phyloP scores from a whole-genome alignment of 2,329 filamentous ascomycete genomes.

The Paraconiothyrium brasiliense region DNA sequence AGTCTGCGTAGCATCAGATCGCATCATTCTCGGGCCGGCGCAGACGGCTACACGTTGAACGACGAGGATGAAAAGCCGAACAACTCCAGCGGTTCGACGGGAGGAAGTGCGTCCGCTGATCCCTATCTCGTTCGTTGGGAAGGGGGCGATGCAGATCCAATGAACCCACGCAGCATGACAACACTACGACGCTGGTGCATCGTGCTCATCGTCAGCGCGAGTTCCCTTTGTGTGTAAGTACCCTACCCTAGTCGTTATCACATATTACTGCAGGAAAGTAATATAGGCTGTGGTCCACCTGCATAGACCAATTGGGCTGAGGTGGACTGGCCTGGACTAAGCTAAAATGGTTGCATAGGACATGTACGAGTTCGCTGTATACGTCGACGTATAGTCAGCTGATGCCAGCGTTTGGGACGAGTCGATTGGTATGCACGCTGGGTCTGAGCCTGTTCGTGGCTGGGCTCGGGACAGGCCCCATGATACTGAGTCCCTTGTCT shows the following conservation, averaged over 20 bases:
- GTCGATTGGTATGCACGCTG: constrained; percentile 76
- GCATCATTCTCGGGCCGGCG: constrained; percentile 48
- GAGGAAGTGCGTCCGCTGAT: constrained; percentile 40
- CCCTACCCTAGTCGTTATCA: constrained; percentile 5
- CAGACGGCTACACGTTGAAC: constrained; percentile 51
- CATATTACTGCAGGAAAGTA: constrained; percentile 17
- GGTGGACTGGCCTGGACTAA: constrained; percentile 5
- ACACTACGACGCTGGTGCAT: constrained; percentile 80
- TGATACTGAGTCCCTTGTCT: constrained; percentile 65
- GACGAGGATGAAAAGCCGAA: constrained; percentile 38
- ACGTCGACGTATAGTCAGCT: constrained; percentile 83
- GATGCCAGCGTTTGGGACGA: constrained; percentile 75
- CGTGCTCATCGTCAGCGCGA: constrained; percentile 75
- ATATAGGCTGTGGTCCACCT: constrained; percentile 13
- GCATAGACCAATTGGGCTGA: not conserved
- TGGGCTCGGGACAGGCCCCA: constrained; percentile 70
- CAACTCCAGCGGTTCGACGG: constrained; percentile 30
- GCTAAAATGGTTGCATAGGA: constrained; percentile 59
- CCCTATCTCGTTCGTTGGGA: constrained; percentile 79
- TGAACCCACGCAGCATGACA: constrained; percentile 76
- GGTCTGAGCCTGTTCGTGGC: constrained; percentile 86
- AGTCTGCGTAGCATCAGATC: constrained; percentile 35
- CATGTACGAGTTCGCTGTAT: constrained; percentile 88
- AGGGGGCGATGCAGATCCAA: constrained; percentile 74
- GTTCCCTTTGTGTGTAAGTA: constrained; percentile 84